Evolutionary conservation across 768 basidiomycete species (phyloP), one percentile per base, ranked within the genome.

Genomic region (Megacollybia marginata): DNA sequence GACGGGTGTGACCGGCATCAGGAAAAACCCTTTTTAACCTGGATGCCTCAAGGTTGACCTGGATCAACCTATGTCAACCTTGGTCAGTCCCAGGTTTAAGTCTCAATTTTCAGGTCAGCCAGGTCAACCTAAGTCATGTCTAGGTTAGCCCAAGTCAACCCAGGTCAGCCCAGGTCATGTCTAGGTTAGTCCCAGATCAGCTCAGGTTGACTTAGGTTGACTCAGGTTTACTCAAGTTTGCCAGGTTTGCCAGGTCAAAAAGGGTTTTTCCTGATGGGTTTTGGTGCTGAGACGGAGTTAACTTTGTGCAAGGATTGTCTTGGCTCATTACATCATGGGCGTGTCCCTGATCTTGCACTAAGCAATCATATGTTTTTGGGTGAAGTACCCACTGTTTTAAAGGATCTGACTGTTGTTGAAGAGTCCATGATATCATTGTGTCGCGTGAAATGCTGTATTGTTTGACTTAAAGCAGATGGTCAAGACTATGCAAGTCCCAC

Each of bases 381-480:
- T 8, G 12, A 33, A 6, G 54, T 69, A 2, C 70, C 69, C 0
- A 16, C 46, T 10, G 60, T 55, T 18, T 48, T 73, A 13, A 38
- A 55, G 15, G 59, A 67, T 43, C 42, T 73, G 1, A 68, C 65
- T 1, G 47, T 62, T 15, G 59, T 74, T 7, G 69, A 74, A 48
- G 69, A 72, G 55, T 57, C 65, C 0, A 70, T 73, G 63, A 70
- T 74, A 42, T 59, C 68, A 0, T 52, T 55, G 9, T 71, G 66
- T 53, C 57, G 64, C 0, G 61, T 70, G 0, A 71, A 69, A 46
- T 62, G 58, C 44, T 69, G 62, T 59, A 59, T 73, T 23, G 48
- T 73, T 6, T 66, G 69, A 38, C 47, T 73, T 1, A 63, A 63
- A 44, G 60, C 65, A 49, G 54, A 56, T 31, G 47, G 51, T 18